Conservation (phyloP, 352 stramenopile species). For the Peronospora tabacina region DNA sequence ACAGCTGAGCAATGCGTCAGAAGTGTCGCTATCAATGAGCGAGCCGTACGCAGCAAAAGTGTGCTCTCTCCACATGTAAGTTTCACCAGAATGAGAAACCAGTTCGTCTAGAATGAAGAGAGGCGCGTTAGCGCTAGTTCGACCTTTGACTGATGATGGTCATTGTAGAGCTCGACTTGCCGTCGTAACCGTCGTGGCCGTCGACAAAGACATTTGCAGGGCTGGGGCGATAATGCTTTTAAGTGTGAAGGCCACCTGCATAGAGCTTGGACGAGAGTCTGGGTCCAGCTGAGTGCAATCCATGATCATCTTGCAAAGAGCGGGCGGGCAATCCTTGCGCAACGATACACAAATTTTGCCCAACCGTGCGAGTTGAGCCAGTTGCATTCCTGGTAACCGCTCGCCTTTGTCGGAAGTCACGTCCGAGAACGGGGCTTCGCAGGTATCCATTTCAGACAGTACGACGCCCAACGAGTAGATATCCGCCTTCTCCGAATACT, state of each 20-base stretch:
- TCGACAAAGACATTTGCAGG: conserved; percentile 28
- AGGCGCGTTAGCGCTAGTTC: not conserved
- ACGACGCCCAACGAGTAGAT: conserved; percentile 86
- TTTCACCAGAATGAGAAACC: not conserved
- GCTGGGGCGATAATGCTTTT: conserved; percentile 62
- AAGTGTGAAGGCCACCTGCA: conserved; percentile 66
- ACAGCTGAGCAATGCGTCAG: not conserved
- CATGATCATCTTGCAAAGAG: conserved; percentile 41
- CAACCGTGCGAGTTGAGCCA: conserved; percentile 52
- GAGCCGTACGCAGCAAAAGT: not conserved
- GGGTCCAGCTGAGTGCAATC: conserved; percentile 62
- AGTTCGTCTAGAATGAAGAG: not conserved
- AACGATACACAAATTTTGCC: conserved; percentile 47
- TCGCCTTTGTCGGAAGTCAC: conserved; percentile 41
- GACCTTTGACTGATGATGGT: not conserved
- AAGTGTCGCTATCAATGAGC: not conserved
- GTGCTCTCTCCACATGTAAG: not conserved
- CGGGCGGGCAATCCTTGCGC: conserved; percentile 49
- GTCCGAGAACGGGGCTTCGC: conserved; percentile 45
- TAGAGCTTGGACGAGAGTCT: conserved; percentile 49
- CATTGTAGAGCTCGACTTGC: not conserved
- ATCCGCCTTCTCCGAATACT: conserved; percentile 83
- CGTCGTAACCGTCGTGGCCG: conserved; percentile 10
- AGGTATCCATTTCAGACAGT: conserved; percentile 72
- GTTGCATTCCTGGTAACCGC: conserved; percentile 58